Percentiles rank a stretch among this genome's conserved stretches.
These are phyloP conservation scores for Ustilago vetiveriae DNA, from an alignment of 1,284 basidiomycete species.

Conservation along the genomic window DNA sequence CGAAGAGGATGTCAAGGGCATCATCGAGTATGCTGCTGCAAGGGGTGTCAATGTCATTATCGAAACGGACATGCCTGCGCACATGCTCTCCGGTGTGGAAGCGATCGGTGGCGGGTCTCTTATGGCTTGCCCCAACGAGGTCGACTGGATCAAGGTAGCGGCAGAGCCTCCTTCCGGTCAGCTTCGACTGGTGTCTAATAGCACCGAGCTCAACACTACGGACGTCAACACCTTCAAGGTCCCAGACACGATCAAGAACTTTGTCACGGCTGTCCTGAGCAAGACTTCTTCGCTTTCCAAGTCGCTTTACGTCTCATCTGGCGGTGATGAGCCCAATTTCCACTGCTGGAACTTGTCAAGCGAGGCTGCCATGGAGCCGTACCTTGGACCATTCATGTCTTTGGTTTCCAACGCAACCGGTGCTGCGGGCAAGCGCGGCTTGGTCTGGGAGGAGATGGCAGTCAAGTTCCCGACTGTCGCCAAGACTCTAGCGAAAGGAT, in stretches of 20 bases:
- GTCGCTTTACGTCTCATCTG: conserved; percentile 77
- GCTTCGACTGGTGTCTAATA: conserved; percentile 67
- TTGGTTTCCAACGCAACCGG: conserved; percentile 71
- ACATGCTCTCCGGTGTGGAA: conserved; percentile 75
- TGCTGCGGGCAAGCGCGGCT: conserved; percentile 72
- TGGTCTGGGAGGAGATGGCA: conserved; percentile 76
- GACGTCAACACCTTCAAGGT: conserved; percentile 61
- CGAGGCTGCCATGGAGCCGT: conserved; percentile 45
- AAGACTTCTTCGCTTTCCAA: conserved; percentile 70
- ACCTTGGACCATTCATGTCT: conserved; percentile 73
- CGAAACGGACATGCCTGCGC: conserved; percentile 80
- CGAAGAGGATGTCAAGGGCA: conserved; percentile 73
- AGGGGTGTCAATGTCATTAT: conserved; percentile 82
- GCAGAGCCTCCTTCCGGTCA: conserved; percentile 82
- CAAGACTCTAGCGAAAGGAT: conserved; percentile 73
- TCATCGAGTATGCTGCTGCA: conserved; percentile 78
- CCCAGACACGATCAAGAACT: conserved; percentile 65
- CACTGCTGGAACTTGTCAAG: conserved; percentile 72
- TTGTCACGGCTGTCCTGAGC: conserved; percentile 51
- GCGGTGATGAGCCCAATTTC: conserved; percentile 83
- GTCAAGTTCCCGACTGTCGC: conserved; percentile 46
- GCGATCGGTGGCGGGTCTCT: conserved; percentile 75
- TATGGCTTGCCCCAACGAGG: conserved; percentile 76
- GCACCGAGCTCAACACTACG: conserved; percentile 72
- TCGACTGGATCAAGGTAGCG: conserved; percentile 72